These are phyloP conservation scores for Hygrocybe coccinea DNA, from an alignment of 768 basidiomycete genomes.

Conservation along the genomic window DNA sequence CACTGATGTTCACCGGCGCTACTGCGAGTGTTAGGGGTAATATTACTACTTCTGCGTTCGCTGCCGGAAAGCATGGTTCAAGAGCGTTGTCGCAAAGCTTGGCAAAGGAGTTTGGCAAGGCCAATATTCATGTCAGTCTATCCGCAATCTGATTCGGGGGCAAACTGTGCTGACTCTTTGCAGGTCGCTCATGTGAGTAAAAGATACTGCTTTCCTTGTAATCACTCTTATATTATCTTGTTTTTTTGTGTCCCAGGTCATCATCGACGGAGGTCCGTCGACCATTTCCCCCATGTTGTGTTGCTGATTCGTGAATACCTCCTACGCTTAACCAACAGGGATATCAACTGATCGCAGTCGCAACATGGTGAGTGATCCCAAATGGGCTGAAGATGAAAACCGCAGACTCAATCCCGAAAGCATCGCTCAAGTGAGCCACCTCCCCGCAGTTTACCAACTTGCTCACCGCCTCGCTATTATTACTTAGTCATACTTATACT, in stretches of 20 bases:
- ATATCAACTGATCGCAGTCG: conserved; percentile 34
- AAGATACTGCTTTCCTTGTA: neutral
- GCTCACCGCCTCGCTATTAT: conserved; percentile 10
- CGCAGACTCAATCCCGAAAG: conserved; percentile 55
- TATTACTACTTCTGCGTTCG: conserved; percentile 52
- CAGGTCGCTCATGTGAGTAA: conserved; percentile 62
- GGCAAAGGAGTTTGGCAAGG: conserved; percentile 68
- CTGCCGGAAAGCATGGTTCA: conserved; percentile 59
- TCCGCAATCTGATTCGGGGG: neutral
- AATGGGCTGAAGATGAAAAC: conserved; percentile 44
- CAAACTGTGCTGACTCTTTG: neutral
- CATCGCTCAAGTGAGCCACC: conserved; percentile 56
- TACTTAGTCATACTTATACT: conserved; percentile 56
- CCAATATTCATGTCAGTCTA: conserved; percentile 61
- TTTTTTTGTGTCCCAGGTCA: conserved; percentile 37
- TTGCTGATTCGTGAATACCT: neutral
- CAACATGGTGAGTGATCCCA: conserved; percentile 21
- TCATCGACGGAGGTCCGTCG: conserved; percentile 60
- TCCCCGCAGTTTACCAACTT: neutral
- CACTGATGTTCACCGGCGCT: conserved; percentile 69
- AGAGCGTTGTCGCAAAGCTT: conserved; percentile 66
- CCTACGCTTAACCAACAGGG: conserved; percentile 18
- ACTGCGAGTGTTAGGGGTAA: conserved; percentile 66
- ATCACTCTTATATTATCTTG: neutral
- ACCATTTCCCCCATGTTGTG: conserved; percentile 2